phyloP scores from a whole-genome alignment of 2,329 filamentous ascomycete genomes.

The Xylariaceae sp. region DNA sequence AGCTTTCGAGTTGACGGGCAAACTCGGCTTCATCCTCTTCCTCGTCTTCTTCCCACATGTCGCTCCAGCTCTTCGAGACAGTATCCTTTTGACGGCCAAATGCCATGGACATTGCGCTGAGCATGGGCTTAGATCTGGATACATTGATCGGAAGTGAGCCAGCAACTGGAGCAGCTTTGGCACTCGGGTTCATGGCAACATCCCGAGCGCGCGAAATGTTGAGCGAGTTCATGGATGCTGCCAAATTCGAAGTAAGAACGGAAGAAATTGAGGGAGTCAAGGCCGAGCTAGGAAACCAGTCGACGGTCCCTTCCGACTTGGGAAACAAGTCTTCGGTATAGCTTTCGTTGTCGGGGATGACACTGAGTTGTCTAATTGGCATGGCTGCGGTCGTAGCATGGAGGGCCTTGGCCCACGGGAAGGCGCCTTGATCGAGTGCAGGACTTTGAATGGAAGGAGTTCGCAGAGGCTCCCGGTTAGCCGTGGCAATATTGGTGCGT shows the following conservation, averaged over 20 bases:
- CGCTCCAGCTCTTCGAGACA: slow-evolving; percentile 98
- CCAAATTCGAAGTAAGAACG: slow-evolving; percentile 76
- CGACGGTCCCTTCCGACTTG: slow-evolving; percentile 65
- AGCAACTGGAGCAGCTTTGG: slow-evolving; percentile 56
- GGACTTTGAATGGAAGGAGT: slow-evolving; percentile 93
- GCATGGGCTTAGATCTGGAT: slow-evolving; percentile 66
- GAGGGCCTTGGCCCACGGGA: slow-evolving; percentile 92
- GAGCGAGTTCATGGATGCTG: slow-evolving; percentile 74
- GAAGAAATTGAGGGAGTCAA: slow-evolving; percentile 81
- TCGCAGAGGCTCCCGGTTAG: slow-evolving; percentile 90
- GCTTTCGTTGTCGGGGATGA: slow-evolving; percentile 74
- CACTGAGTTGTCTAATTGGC: slow-evolving; percentile 76
- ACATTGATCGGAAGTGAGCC: slow-evolving; percentile 76
- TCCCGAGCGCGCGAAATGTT: slow-evolving; percentile 48
- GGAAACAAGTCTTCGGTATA: slow-evolving; percentile 85
- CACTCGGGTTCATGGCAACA: slow-evolving; percentile 41
- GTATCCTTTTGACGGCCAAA: slow-evolving; percentile 74
- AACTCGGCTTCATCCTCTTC: slow-evolving; percentile 71
- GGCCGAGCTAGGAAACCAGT: slow-evolving; percentile 74
- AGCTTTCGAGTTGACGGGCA: slow-evolving; percentile 52
- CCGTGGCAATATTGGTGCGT: slow-evolving; percentile 71
- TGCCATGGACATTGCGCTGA: slow-evolving; percentile 70
- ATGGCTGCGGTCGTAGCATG: slow-evolving; percentile 66
- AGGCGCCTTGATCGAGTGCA: slow-evolving; percentile 73
- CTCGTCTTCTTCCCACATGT: slow-evolving; percentile 90